phyloP scores from a whole-genome alignment of 306 rosid genomes.

The Malus fusca region DNA sequence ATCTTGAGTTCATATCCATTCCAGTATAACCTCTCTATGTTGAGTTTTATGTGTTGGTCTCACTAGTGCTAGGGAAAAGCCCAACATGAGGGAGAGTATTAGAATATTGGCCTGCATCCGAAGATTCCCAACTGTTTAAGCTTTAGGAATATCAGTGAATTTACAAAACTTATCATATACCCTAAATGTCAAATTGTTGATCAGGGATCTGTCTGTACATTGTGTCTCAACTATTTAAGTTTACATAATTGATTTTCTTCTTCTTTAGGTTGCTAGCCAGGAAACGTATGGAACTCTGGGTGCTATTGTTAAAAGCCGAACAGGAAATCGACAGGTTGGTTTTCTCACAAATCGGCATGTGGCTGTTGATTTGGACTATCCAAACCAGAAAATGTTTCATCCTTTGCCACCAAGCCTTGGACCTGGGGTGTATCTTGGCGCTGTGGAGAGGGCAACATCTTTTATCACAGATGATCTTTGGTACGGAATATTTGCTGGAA shows the following conservation, averaged over 20 bases:
- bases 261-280: slow-evolving; percentile 89
- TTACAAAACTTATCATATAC: background rate
- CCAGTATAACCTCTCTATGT: slow-evolving; percentile 4
- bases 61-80: background rate
- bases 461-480: slow-evolving; percentile 94
- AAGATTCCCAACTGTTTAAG: background rate
- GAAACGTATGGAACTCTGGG: slow-evolving; percentile 96
- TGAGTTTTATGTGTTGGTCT: background rate
- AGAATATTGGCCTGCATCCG: background rate
- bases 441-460: slow-evolving; percentile 98
- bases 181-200: slow-evolving; percentile 18
- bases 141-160: background rate
- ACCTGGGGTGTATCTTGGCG: slow-evolving; percentile 97
- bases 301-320: slow-evolving; percentile 90
- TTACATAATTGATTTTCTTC: slow-evolving; percentile 21
- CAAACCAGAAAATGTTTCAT: slow-evolving; percentile 98
- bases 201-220: slow-evolving; percentile 13
- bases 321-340: slow-evolving; percentile 86
- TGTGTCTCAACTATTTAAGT: slow-evolving; percentile 4
- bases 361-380: slow-evolving; percentile 96
- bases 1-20: background rate
- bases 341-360: slow-evolving; percentile 97
- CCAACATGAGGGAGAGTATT: background rate
- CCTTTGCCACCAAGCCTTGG: slow-evolving; percentile 99
- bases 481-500: slow-evolving; percentile 98